Evolutionary conservation across 495 filamentous ascomycete genomes (phyloP), one percentile per base, ranked within the genome.

Genomic region (Penicillium steckii): DNA sequence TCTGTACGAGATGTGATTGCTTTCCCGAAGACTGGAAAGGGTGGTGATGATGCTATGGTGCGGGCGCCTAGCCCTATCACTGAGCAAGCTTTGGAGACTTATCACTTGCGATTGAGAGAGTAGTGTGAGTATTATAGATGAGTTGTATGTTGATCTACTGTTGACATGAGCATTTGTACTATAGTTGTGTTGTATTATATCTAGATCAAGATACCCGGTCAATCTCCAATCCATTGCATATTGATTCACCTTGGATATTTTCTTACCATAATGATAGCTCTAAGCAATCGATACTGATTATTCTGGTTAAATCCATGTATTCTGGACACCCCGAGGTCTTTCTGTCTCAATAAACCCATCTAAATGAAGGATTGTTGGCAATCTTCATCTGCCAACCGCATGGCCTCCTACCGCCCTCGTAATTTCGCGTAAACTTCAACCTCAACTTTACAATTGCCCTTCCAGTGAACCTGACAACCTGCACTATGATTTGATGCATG

Each of bases 1-100:
- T 86, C 83, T 6, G 81, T 98, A 8, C 72, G 87, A 48, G 93
- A 98, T 73, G 94, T 97, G 13, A 96, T 97, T 64, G 93, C 93
- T 1, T 98, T 98, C 66, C 94, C 94, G 2, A 98, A 98, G 72
- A 88, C 77, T 44, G 87, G 88, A 27, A 93, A 86, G 68, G 89
- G 90, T 1, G 73, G 75, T 21, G 87, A 93, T 61, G 94, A 98
- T 70, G 65, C 80, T 23, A 79, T 91, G 67, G 90, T 96, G 13
- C 82, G 81, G 41, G 87, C 85, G 55, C 94, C 94, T 0, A 80
- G 82, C 21, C 57, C 56, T 52, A 77, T 93, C 48, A 86, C 78
- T 0, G 67, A 79, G 42, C 78, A 81, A 57, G 81, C 88, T 46
- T 72, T 90, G 60, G 65, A 79, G 54, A 84, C 78, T 3, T 98